Conservation (phyloP, 176 grass and related monocot species). For the Oryza glumipatula region DNA sequence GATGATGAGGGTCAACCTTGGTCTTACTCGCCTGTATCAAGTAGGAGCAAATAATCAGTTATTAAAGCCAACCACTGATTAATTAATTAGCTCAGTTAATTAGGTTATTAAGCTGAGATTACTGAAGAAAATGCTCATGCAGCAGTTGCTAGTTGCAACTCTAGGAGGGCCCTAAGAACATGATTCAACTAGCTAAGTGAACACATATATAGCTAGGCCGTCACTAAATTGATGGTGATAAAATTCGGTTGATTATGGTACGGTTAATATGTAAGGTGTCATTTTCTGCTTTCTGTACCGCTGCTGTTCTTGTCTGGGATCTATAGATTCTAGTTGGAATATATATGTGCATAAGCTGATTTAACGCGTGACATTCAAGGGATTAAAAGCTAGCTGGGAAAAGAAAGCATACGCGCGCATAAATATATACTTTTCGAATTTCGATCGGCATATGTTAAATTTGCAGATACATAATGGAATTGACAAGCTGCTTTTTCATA, state of each 20-base stretch:
- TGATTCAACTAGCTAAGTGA: not conserved
- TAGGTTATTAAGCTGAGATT: not conserved
- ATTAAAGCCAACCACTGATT: not conserved
- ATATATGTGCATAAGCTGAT: not conserved
- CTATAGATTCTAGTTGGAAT: not conserved
- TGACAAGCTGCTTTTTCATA: constrained; percentile 28
- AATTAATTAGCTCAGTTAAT: not conserved
- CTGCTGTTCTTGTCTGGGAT: not conserved
- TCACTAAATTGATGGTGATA: no score
- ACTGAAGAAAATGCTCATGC: not conserved
- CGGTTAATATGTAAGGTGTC: not conserved
- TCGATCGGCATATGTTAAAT: not conserved
- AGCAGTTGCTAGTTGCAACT: no score
- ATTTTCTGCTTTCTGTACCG: not conserved
- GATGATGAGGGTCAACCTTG: constrained; percentile 63
- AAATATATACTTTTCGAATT: not conserved
- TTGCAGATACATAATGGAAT: constrained; percentile 24
- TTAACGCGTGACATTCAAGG: constrained; percentile 1
- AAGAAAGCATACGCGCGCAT: not conserved
- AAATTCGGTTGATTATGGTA: not conserved
- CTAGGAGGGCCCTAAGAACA: no score
- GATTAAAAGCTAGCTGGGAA: not conserved
- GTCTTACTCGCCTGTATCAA: constrained; percentile 54
- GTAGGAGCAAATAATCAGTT: not conserved
- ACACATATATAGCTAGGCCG: no score